Base-by-base conservation (phyloP, 768 basidiomycete genomes). In the Suillus subalutaceus region DNA sequence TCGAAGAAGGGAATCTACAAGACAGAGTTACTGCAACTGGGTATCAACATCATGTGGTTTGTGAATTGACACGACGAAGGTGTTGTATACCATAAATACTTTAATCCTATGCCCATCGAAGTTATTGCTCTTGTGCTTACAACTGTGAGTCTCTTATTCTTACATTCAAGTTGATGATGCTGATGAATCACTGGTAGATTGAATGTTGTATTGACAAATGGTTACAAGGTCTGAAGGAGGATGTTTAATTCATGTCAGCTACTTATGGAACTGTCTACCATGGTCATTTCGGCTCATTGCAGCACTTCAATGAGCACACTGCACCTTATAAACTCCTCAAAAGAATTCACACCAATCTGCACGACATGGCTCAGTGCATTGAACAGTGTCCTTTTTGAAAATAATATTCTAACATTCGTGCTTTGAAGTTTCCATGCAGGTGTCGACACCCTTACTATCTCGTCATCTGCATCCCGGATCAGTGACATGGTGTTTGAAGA, bases 1-100 rank as follows among this genome's bases (percentile, higher is more conserved):
- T 30, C 10, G 9, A 46, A 48, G 48, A 70, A 65, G 38, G 75
- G 75, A 5, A 53, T 77, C 4, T 78, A 74, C 64, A 68, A 75
- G 65, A 63, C 68, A 16, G 46, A 44, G 1, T 70, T 76, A 30
- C 66, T 77, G n/a, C 77, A 78, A 59, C 69, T 69, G 48, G 48
- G 63, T 1, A 56, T 72, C 63, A 76, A 77, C 40, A 15, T 40
- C 10, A 68, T 74, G 59, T 77, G 73, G 72, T 77, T 78, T 64
- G 56, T 55, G n/a, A 73, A 76, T 61, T 60, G 60, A 3, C 66
- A 61, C n/a, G 70, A 73, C 59, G 71, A 77, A 50, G 77, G 77
- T 18, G 65, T 75, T 5, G 43, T 65, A 2, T 66, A 72, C 38
- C 62, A 64, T 13, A 66, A 67, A 40, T 58, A 70, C 18, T 78